phyloP scores from a whole-genome alignment of 805 yeast genomes.

The Lipomyces yamadae region DNA sequence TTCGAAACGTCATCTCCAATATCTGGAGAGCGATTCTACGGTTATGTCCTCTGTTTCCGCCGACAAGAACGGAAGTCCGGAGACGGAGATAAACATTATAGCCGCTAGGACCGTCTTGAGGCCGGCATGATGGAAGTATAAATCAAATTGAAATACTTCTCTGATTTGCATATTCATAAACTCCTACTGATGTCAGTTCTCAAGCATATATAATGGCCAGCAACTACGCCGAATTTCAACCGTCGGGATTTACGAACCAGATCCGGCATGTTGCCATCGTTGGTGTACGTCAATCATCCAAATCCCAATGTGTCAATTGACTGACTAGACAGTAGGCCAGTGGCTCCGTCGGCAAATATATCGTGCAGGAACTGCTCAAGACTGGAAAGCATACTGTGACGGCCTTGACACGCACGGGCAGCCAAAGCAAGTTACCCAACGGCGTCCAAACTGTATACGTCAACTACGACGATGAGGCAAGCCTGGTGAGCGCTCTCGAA shows the following conservation, averaged over 20 bases:
- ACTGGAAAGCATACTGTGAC: slow-evolving; percentile 16
- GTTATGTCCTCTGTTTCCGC: too few relatives aligned
- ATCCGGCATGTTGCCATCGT: slow-evolving; percentile 6
- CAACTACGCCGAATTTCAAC: slow-evolving; percentile 1
- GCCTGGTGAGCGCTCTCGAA: slow-evolving; percentile 9
- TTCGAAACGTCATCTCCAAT: too few relatives aligned
- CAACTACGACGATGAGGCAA: slow-evolving; percentile 13
- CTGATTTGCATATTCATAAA: too few relatives aligned
- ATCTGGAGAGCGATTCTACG: too few relatives aligned
- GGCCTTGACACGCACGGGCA: slow-evolving; percentile 12
- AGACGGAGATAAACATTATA: too few relatives aligned
- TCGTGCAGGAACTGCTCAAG: slow-evolving; percentile 12
- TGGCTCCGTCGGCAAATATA: not conserved
- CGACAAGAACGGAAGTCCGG: too few relatives aligned
- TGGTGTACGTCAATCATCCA: slow-evolving; percentile 4
- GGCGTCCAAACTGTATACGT: slow-evolving; percentile 9
- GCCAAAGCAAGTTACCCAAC: slow-evolving; percentile 14
- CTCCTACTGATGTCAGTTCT: too few relatives aligned
- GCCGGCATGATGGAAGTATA: too few relatives aligned
- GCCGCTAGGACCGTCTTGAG: too few relatives aligned
- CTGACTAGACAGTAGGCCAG: not conserved
- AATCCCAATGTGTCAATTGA: not conserved
- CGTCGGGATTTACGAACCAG: slow-evolving; percentile 9
- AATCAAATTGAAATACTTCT: too few relatives aligned
- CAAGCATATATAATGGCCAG: not conserved